These are phyloP conservation scores for Plenodomus biglobosus DNA, from an alignment of 2,329 filamentous ascomycete species.

Conservation along the genomic window DNA sequence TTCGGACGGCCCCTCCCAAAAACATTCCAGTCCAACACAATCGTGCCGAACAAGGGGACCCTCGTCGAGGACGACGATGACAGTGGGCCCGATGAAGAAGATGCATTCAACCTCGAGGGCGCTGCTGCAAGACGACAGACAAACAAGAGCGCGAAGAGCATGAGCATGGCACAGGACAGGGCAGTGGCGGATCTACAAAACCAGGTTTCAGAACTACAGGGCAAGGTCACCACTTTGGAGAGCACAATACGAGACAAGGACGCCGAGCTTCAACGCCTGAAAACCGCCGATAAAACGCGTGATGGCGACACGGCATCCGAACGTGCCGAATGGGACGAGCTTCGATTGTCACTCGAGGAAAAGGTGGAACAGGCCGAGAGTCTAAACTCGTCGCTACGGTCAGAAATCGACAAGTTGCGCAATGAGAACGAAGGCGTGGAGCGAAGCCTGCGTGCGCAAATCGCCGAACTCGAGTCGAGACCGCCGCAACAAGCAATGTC, in stretches of 20 bases:
- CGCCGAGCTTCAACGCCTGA: slow-evolving; percentile 63
- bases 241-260: slow-evolving; percentile 69
- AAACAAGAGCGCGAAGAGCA: slow-evolving; percentile 45
- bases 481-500: slow-evolving; percentile 24
- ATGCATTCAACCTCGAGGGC: slow-evolving; percentile 63
- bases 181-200: slow-evolving; percentile 74
- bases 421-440: slow-evolving; percentile 67
- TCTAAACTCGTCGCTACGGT: slow-evolving; percentile 76
- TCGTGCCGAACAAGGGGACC: slow-evolving; percentile 95
- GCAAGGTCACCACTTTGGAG: slow-evolving; percentile 73
- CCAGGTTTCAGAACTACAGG: slow-evolving; percentile 73
- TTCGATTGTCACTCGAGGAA: slow-evolving; percentile 68
- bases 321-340: slow-evolving; percentile 69
- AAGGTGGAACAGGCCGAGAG: slow-evolving; percentile 73
- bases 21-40: slow-evolving; percentile 91
- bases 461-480: slow-evolving; percentile 54
- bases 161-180: slow-evolving; percentile 40
- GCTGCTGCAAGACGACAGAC: slow-evolving; percentile 48
- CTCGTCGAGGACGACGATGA: slow-evolving; percentile 85
- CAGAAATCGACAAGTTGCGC: slow-evolving; percentile 74
- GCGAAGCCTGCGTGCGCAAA: slow-evolving; percentile 63
- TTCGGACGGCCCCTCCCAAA: slow-evolving; percentile 79
- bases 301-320: slow-evolving; percentile 59
- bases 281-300: slow-evolving; percentile 60
- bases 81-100: slow-evolving; percentile 57